Percentiles rank a stretch among this genome's conserved stretches.
These are phyloP conservation scores for Polyporus arcularius DNA, from an alignment of 768 basidiomycete species.

Conservation along the genomic window DNA sequence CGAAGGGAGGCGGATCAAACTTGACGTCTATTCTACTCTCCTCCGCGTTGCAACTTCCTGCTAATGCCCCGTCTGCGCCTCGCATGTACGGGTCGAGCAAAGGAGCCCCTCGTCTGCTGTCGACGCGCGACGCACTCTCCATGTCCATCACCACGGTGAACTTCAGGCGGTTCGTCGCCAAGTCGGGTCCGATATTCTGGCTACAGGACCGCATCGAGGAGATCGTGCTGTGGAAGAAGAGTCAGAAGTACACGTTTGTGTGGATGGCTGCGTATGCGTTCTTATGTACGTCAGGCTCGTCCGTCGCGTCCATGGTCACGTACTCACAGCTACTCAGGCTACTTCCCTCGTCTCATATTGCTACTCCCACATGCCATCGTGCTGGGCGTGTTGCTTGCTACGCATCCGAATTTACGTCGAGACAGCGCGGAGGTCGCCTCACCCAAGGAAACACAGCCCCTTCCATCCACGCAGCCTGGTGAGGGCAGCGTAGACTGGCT, in stretches of 20 bases:
- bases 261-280: conserved; percentile 82
- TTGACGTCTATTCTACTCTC: conserved; percentile 33
- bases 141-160: conserved; percentile 77
- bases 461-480: conserved; percentile 37
- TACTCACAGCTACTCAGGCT: conserved; percentile 49
- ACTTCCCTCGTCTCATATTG: conserved; percentile 71
- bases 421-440: conserved; percentile 26
- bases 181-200: conserved; percentile 84
- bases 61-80: conserved; percentile 22
- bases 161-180: conserved; percentile 78
- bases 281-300: conserved; percentile 57
- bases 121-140: conserved; percentile 69
- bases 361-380: conserved; percentile 66
- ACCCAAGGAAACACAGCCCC: conserved; percentile 17
- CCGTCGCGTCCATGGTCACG: not conserved
- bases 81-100: conserved; percentile 17
- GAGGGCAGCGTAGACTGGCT: conserved; percentile 82
- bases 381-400: conserved; percentile 65
- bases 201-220: conserved; percentile 87
- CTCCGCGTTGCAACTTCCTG: conserved; percentile 21
- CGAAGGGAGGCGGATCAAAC: conserved; percentile 34
- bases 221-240: conserved; percentile 77
- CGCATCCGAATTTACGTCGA: conserved; percentile 49
- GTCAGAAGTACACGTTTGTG: conserved; percentile 66
- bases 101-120: conserved; percentile 44